Base-by-base conservation (phyloP, 768 basidiomycete species). In the Suillus decipiens region DNA sequence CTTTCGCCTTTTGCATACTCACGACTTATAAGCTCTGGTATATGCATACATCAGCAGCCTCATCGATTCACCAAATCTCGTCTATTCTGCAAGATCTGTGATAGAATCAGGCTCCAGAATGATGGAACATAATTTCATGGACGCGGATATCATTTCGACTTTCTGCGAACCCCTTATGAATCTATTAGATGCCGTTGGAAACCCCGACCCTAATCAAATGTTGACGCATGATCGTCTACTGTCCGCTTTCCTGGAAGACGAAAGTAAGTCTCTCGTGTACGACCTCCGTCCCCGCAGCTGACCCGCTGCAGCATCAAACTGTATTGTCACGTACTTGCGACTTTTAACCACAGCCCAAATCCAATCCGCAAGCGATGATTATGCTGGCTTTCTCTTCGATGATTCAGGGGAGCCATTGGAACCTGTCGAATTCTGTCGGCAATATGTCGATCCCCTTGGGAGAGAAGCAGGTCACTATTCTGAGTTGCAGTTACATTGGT, bases 301-400 rank as follows among this genome's bases (percentile, higher is more conserved):
- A 68, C 50, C 41, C 14, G 2, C 33, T 41, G 0, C 59, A 89
- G 88, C 78, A 10, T 89, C 88, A 8, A 89, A 91, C 72, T 85
- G 86, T 28, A 86, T 93, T 71, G 89, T 93, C 24, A 84, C 89
- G 65, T 94, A 88, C 73, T 81, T 98, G 67, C 85, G 96, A 51
- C 80, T 96, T 61, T 75, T 95, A 22, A 91, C 96, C 6, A 91
- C 93, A 0, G 89, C 93, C 2, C 86, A 93, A 74, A 90, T 96
- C 63, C 88, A 89, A 24, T 71, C 81, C 5, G 81, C 90, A 67
- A 78, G 83, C 9, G 81, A 85, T 3, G 77, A 79, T 50, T 95
- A 88, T 71, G 79, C 81, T 17, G 84, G 83, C 22, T 96, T 95
- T 79, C 81, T 96, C 8, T 57, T 57, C 24, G 7, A 41, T 19